A percentile compares a stretch with the other conserved stretches of the same genome.
phyloP scores from a whole-genome alignment of 768 basidiomycete species.

The Tricholoma saponaceum region DNA sequence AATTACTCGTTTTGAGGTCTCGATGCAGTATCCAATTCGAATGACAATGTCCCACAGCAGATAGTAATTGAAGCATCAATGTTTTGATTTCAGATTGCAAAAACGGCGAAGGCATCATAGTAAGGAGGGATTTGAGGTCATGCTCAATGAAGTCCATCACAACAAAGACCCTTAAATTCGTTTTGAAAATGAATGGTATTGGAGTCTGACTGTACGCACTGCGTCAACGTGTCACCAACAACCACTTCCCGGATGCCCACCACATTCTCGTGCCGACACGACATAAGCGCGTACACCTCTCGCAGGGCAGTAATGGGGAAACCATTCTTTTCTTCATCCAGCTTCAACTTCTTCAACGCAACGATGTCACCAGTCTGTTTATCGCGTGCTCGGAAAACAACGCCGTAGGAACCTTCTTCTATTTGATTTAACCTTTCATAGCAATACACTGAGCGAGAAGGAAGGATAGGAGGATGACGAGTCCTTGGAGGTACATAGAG shows the following conservation, averaged over 20 bases:
- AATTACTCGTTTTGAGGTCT: conserved; percentile 95
- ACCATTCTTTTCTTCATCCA: conserved; percentile 98
- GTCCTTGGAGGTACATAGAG: conserved; percentile 72
- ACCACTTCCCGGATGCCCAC: conserved; percentile 97
- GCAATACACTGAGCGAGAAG: conserved; percentile 90
- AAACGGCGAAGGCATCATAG: conserved; percentile 94
- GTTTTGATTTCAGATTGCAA: conserved; percentile 99
- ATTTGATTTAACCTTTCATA: conserved; percentile 97
- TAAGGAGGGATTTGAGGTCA: conserved; percentile 94
- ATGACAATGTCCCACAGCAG: conserved; percentile 92
- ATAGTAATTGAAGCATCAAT: conserved; percentile 86
- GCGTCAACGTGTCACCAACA: conserved; percentile 96
- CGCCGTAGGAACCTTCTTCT: conserved; percentile 97
- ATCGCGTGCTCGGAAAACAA: conserved; percentile 95
- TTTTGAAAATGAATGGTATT: conserved; percentile 25
- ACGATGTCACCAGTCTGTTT: conserved; percentile 95
- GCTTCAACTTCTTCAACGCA: conserved; percentile 95
- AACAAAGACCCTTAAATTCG: conserved; percentile 79
- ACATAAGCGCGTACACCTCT: conserved; percentile 96
- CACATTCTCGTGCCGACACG: conserved; percentile 91
- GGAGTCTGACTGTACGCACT: conserved; percentile 62
- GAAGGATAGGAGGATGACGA: conserved; percentile 70
- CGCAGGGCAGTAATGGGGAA: conserved; percentile 96
- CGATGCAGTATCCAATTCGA: conserved; percentile 97
- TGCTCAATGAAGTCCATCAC: conserved; percentile 99